Conservation (phyloP, 257 asterid genomes). For the Solanum ahanhuiri region DNA sequence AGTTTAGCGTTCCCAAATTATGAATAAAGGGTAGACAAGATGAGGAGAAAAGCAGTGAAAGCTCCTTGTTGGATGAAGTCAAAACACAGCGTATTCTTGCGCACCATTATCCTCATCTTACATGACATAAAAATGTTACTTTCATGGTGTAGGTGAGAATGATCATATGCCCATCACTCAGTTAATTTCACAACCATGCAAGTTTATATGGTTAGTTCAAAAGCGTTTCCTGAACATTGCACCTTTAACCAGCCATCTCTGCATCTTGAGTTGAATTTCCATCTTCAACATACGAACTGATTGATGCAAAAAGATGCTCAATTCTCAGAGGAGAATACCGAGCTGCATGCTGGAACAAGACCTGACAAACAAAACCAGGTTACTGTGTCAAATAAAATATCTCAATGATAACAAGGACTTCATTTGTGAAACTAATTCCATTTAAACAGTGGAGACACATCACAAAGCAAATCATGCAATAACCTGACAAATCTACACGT, state of each 20-base stretch:
- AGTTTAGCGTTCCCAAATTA: background rate
- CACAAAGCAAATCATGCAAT: background rate
- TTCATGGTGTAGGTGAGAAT: background rate
- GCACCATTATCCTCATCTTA: background rate
- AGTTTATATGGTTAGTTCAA: background rate
- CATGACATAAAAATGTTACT: background rate
- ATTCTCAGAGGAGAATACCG: constrained; percentile 68
- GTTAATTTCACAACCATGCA: background rate
- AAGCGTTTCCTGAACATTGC: background rate
- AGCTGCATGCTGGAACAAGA: constrained; percentile 76
- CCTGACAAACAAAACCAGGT: constrained; percentile 30
- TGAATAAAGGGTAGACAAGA: no score
- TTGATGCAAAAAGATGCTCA: constrained; percentile 61
- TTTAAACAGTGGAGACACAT: background rate
- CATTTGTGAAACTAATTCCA: background rate
- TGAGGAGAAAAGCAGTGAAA: background rate
- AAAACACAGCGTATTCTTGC: background rate
- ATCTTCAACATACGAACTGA: constrained; percentile 23
- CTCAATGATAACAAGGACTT: background rate
- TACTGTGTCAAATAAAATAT: background rate
- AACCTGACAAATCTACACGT: background rate
- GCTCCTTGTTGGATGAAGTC: background rate
- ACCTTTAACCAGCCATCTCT: constrained; percentile 57
- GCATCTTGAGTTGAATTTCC: constrained; percentile 25
- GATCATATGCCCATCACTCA: background rate